phyloP scores from a whole-genome alignment of 164 flowering plant genomes.

The Tinospora cordifolia region DNA sequence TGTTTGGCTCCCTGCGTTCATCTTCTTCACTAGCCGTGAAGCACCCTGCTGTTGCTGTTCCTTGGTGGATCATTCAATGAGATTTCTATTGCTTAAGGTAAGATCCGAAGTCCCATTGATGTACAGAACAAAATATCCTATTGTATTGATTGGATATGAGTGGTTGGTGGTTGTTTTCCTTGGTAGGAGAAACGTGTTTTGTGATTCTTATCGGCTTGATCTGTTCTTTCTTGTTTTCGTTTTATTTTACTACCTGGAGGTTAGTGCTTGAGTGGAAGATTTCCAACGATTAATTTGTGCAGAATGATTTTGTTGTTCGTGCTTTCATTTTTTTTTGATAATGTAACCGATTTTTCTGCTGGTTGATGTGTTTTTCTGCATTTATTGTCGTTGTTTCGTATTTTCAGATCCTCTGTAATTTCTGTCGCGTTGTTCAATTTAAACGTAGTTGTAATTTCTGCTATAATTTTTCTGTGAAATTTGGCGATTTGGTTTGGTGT shows the following conservation, averaged over 20 bases:
- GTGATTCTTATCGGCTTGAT: neutral
- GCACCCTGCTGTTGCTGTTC: too few species aligned
- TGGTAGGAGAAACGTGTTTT: neutral
- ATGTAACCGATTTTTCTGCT: neutral
- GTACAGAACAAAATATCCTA: too few species aligned
- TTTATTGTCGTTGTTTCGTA: neutral
- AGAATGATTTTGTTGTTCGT: neutral
- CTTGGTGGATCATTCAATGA: too few species aligned
- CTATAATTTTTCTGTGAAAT: neutral
- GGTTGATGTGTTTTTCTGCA: neutral
- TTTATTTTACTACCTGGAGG: neutral
- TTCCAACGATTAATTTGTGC: neutral
- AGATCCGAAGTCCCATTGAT: too few species aligned
- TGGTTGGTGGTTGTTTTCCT: neutral
- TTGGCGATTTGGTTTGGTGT: neutral
- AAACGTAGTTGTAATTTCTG: neutral
- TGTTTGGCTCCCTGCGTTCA: too few species aligned
- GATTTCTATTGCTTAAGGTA: too few species aligned
- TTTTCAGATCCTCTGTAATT: neutral
- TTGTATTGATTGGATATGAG: constrained; percentile 13
- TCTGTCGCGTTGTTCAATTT: neutral
- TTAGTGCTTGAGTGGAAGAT: neutral
- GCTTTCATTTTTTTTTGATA: neutral
- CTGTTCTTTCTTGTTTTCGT: neutral
- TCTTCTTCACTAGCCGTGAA: too few species aligned